These are phyloP conservation scores for Theileria annulata DNA, from an alignment of 169 alveolate genomes.

Conservation along the genomic window DNA sequence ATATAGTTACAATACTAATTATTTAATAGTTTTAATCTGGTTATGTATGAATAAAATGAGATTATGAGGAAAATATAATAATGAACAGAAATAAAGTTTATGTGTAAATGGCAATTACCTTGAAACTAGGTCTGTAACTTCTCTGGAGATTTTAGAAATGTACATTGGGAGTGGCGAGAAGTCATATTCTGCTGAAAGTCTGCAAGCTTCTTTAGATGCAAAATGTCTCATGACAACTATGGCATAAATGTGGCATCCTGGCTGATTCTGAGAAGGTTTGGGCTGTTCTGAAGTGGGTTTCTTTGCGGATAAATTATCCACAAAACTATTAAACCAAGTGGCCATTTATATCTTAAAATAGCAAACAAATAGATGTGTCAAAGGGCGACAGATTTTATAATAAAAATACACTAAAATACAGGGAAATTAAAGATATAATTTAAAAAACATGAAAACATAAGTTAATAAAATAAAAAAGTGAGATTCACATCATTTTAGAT, in stretches of 20 bases:
- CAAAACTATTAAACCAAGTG: constrained; percentile 24
- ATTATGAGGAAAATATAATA: too few relatives aligned
- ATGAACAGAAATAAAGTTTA: background rate
- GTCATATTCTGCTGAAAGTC: constrained; percentile 67
- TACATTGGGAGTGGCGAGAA: constrained; percentile 59
- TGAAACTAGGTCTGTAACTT: constrained; percentile 67
- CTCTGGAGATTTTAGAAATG: constrained; percentile 61
- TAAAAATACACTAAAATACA: background rate
- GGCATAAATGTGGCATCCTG: constrained; percentile 67
- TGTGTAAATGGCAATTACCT: constrained; percentile 30
- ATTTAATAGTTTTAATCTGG: too few relatives aligned
- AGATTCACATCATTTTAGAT: background rate
- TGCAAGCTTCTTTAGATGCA: constrained; percentile 60
- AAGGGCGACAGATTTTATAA: background rate
- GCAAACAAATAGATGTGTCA: background rate
- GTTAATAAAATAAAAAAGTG: background rate
- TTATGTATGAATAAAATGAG: too few relatives aligned
- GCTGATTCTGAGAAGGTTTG: background rate
- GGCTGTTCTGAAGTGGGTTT: background rate
- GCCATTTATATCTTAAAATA: constrained; percentile 4
- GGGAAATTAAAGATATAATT: background rate
- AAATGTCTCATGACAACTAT: constrained; percentile 65
- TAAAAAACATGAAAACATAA: background rate
- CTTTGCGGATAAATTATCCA: constrained; percentile 15
- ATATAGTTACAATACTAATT: background rate